phyloP scores from a whole-genome alignment of 257 asterid species.

The Coffea eugenioides region DNA sequence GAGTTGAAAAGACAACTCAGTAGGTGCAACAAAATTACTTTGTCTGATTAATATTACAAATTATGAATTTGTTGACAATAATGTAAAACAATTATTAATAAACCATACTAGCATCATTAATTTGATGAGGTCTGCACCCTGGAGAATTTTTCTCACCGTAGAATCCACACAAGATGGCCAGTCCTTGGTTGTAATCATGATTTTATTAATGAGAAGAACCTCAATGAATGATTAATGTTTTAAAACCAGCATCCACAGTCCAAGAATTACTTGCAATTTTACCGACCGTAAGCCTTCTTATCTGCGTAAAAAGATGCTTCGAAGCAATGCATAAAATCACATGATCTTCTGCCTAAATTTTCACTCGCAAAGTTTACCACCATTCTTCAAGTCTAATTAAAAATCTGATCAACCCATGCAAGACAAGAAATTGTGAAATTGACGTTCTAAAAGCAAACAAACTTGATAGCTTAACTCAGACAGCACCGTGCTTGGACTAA shows the following conservation, averaged over 20 bases:
- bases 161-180: no score
- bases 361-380: not conserved
- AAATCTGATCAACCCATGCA: not conserved
- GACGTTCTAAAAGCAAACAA: no score
- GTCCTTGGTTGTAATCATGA: not conserved
- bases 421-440: not conserved
- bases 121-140: not conserved
- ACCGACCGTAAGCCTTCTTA: not conserved
- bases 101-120: not conserved
- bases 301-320: not conserved
- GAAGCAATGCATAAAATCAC: no score
- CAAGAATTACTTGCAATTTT: not conserved
- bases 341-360: not conserved
- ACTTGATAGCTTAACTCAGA: no score
- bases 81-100: not conserved
- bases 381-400: not conserved
- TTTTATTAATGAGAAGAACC: not conserved
- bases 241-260: no score
- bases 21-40: slow-evolving; percentile 2
- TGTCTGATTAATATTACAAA: not conserved
- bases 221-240: not conserved
- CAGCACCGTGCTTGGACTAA: no score
- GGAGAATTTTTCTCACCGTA: not conserved
- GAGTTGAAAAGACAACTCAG: slow-evolving; percentile 14
- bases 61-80: not conserved